Base-by-base conservation (phyloP, 352 stramenopile species). In the Pythium utonaiense region DNA sequence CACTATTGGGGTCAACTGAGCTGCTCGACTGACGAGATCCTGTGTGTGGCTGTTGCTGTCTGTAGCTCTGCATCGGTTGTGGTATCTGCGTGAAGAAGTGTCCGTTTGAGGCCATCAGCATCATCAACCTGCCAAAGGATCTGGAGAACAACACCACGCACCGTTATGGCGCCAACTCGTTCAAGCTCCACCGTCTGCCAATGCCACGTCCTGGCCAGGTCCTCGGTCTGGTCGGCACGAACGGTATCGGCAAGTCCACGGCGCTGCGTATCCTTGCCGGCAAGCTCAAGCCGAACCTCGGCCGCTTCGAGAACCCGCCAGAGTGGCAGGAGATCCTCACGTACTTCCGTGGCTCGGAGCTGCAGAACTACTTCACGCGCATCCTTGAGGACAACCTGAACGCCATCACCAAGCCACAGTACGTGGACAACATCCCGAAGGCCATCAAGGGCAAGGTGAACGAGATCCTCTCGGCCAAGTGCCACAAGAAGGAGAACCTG, bases 71-170 rank as follows among this genome's bases (percentile, higher is more conserved):
- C 75, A 99, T 99, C 66, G 98, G 97, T 67, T 99, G 98, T 72
- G 97, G 97, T 87, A 99, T 99, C 70, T 99, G 98, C 75, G 97
- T 99, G 8, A 99, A 99, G 84, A 99, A 99, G 74, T 99, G 98
- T 71, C 98, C 98, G 22, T 99, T 99, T 64, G 96, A 99, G 60
- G 98, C 98, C 31, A 99, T 99, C 60, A 96, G 93, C 69, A 99
- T 99, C 66, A 99, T 99, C 87, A 99, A 99, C 74, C 70, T 99
- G 55, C 98, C 98, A 41, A 99, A 99, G 76, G 89, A 99, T 75
- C 81, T 99, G 7, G 96, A 99, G 64, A 93, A 77, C 70, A 98
- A 99, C 72, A 99, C 96, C n/a, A 99, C 97, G 48, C 97, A 99
- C 74, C 95, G 97, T 45, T 99, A 99, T 68, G 97, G 98, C 40